A percentile compares a stretch with the other conserved stretches of the same genome.
Conservation (phyloP, 208 protist genomes). For the Porcisia hertigi region DNA sequence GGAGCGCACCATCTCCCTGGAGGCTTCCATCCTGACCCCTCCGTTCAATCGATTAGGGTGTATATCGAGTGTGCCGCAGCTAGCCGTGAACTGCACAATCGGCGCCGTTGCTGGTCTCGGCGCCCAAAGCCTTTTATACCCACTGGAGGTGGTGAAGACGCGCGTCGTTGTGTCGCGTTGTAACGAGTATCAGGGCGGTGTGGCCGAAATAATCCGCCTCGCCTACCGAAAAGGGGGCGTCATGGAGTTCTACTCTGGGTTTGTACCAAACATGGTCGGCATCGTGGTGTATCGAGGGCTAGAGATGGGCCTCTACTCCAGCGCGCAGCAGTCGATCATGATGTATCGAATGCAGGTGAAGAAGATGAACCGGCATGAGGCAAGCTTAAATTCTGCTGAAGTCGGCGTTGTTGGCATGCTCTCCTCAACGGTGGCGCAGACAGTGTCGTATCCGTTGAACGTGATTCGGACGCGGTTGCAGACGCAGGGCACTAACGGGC, state of each 20-base stretch:
- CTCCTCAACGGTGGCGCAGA: constrained; percentile 84
- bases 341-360: constrained; percentile 75
- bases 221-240: constrained; percentile 77
- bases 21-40: constrained; percentile 59
- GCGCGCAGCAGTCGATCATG: constrained; percentile 85
- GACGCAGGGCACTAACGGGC: constrained; percentile 87
- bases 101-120: constrained; percentile 81
- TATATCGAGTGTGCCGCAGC: constrained; percentile 53
- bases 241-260: constrained; percentile 82
- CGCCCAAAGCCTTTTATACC: constrained; percentile 88
- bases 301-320: constrained; percentile 89
- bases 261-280: constrained; percentile 85
- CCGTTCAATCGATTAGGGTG: constrained; percentile 56
- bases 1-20: constrained; percentile 35
- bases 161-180: constrained; percentile 76
- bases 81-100: constrained; percentile 84
- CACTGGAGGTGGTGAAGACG: constrained; percentile 92
- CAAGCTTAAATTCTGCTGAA: constrained; percentile 63
- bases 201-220: constrained; percentile 50
- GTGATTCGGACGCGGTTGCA: constrained; percentile 90
- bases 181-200: constrained; percentile 71
- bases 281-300: constrained; percentile 88
- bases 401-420: constrained; percentile 77
- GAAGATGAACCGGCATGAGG: constrained; percentile 67
- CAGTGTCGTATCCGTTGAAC: constrained; percentile 89